These are phyloP conservation scores for Wickerhamomyces sp. DNA, from an alignment of 1,139 yeast genomes.

Conservation along the genomic window DNA sequence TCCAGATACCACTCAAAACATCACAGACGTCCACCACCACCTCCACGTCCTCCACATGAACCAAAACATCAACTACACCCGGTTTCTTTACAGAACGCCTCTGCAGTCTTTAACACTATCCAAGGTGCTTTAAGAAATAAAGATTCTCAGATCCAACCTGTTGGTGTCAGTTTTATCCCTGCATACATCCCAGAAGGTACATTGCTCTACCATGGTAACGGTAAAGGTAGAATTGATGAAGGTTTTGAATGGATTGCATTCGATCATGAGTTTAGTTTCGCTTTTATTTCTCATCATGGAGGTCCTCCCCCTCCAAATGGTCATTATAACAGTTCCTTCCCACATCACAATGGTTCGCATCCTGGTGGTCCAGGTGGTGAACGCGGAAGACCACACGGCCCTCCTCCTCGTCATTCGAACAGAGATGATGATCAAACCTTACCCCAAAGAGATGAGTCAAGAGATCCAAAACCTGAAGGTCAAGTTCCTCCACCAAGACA, in stretches of 20 bases:
- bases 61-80: too few relatives aligned
- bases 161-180: conserved; percentile 52
- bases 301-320: not conserved
- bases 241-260: conserved; percentile 54
- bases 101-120: conserved; percentile 48
- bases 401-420: conserved; percentile 4
- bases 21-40: too few relatives aligned
- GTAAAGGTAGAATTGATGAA: conserved; percentile 32
- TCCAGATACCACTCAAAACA: too few relatives aligned
- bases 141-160: conserved; percentile 43
- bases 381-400: conserved; percentile 5
- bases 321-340: too few relatives aligned
- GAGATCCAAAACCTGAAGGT: not conserved
- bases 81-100: conserved; percentile 42
- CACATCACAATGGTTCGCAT: too few relatives aligned
- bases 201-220: conserved; percentile 43
- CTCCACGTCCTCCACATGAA: too few relatives aligned
- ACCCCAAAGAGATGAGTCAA: not conserved
- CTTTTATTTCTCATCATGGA: conserved; percentile 29
- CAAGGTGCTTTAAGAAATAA: conserved; percentile 45
- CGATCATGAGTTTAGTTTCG: conserved; percentile 51
- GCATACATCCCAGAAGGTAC: conserved; percentile 54
- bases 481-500: too few relatives aligned
- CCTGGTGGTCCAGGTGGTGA: too few relatives aligned
- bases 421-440: not conserved